Evolutionary conservation across 176 grass and related monocot species (phyloP).

Genomic region (Aegilops longissima): DNA sequence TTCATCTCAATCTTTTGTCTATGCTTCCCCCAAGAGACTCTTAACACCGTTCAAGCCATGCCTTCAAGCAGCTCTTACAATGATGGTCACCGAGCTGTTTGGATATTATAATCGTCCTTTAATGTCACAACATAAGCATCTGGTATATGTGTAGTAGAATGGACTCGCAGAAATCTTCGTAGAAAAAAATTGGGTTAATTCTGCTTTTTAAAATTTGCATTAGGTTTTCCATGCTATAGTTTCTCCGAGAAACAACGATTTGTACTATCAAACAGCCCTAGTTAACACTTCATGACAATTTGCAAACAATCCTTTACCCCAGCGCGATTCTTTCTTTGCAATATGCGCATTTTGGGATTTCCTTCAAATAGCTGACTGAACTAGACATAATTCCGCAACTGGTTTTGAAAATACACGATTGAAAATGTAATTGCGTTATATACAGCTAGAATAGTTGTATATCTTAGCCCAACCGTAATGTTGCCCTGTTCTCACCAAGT

Average conservation of each 20-base stretch:
- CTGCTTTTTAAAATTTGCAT: neutral
- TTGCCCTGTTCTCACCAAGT: conserved; percentile 14
- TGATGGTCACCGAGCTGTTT: neutral
- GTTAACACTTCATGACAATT: neutral
- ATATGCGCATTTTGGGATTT: neutral
- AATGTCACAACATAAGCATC: neutral
- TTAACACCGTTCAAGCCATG: neutral
- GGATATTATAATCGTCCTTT: neutral
- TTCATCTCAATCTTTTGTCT: neutral
- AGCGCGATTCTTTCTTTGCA: neutral
- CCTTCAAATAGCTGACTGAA: neutral
- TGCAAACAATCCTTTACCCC: neutral
- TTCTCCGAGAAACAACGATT: neutral
- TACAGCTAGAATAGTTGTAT: neutral
- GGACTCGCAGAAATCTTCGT: neutral
- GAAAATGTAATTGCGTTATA: neutral
- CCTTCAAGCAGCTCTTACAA: neutral
- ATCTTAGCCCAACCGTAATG: neutral
- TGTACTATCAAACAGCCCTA: neutral
- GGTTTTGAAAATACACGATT: neutral
- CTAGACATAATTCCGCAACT: neutral
- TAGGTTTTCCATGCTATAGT: neutral
- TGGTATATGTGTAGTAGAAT: neutral
- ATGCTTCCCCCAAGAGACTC: neutral
- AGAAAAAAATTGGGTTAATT: neutral